Base-by-base conservation (phyloP, 139 green algal species). In the Micractinium conductrix region DNA sequence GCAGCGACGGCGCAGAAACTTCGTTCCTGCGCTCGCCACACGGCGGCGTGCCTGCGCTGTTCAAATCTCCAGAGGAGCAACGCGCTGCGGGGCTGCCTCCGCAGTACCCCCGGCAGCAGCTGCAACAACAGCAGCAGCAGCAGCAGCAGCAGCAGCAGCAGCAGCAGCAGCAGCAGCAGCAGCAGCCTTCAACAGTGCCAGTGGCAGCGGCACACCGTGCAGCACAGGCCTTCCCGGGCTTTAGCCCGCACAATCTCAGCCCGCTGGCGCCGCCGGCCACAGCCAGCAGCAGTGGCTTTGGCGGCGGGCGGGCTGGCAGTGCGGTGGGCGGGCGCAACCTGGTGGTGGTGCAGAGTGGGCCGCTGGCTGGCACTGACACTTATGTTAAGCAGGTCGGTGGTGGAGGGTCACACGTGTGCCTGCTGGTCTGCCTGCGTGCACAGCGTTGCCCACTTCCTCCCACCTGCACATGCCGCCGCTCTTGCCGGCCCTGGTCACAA, bases 41-140 rank as follows among this genome's bases (percentile, higher is more conserved):
- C 14, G 12, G 10, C 53, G 24, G 19, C 12, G 76, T 60, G 26
- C 76, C 76, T 10, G 53, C 76, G 4, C 38, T 82, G 38, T 82
- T 82, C 76, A 82, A 82, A 28, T 73, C 55, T 2, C 76, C 76
- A 8, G 76, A 72, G 6, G 76, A 71, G 44, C 44, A 79, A 44
- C 44, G 17, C 4, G 44, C 44, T 30, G 72, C 44, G 0, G 72
- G 16, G 5, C n/a, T 30, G 30, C 76, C 37, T 37, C 30, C 40
- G 26, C 38, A 30, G 26, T 42, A 53, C 26, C 74, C 50, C 50
- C 35, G 38, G 50, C 55, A 28, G 10, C 50, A 53, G 50, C 50
- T n/a, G 74, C 50, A 48, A 35, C 74, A 22, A 7, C 50, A 48
- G 5, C 33, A 45, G 22, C n/a, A 22, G 35, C 37, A 62, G 12